Evolutionary conservation across 2,329 filamentous ascomycete species (phyloP).

Genomic region (Ambrosiella xylebori): DNA sequence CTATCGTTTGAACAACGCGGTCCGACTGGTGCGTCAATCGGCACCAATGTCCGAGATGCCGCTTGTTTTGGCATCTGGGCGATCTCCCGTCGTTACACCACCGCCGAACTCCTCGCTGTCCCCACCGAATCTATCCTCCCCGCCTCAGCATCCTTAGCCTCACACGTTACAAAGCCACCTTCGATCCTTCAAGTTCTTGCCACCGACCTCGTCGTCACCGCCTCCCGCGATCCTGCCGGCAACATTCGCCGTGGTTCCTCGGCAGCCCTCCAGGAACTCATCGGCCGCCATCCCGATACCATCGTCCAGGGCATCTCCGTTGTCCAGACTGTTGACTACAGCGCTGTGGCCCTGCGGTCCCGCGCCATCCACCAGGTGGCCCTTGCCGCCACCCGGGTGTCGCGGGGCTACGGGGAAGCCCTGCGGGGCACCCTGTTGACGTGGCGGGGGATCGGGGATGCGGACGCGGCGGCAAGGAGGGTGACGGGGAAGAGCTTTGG

Average conservation of each 20-base stretch:
- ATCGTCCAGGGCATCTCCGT: conserved; percentile 67
- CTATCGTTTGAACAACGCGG: conserved; percentile 79
- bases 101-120: conserved; percentile 53
- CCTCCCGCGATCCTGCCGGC: conserved; percentile 73
- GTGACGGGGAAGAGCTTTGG: conserved; percentile 56
- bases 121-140: conserved; percentile 29
- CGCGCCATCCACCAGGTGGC: conserved; percentile 68
- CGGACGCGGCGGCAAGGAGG: conserved; percentile 56
- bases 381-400: conserved; percentile 47
- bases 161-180: conserved; percentile 16
- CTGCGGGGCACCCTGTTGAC: conserved; percentile 54
- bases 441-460: conserved; percentile 78
- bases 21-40: conserved; percentile 67
- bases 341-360: conserved; percentile 73
- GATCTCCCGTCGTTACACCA: conserved; percentile 70
- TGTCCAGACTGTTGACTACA: conserved; percentile 84
- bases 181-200: conserved; percentile 62
- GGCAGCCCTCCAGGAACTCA: conserved; percentile 81
- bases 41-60: conserved; percentile 83
- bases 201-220: conserved; percentile 62
- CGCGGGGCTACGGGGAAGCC: conserved; percentile 50
- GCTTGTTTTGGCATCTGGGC: conserved; percentile 96
- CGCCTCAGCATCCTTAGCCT: conserved; percentile 21
- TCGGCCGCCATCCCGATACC: conserved; percentile 79
- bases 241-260: conserved; percentile 89